Percentiles rank a stretch among this genome's conserved stretches.
Evolutionary conservation across 176 grass and related monocot species (phyloP).

Genomic region (Thalia dealbata): DNA sequence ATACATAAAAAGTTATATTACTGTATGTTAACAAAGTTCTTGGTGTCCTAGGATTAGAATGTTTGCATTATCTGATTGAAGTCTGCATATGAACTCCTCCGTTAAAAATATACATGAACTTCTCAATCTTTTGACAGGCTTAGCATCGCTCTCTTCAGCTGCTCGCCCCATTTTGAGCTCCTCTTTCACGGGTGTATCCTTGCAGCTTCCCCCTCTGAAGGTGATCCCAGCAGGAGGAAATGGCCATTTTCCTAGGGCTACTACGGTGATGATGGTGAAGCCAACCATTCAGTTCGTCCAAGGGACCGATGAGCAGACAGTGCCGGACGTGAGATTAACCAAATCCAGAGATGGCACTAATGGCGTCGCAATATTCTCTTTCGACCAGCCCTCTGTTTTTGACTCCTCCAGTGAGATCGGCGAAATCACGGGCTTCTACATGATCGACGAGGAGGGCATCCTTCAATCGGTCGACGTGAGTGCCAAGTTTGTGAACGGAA

Average conservation of each 20-base stretch:
- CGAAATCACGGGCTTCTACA: constrained; percentile 81
- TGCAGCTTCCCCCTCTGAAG: constrained; percentile 26
- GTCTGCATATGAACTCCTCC: neutral
- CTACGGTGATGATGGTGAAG: constrained; percentile 43
- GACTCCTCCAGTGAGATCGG: constrained; percentile 83
- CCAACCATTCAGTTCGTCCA: constrained; percentile 90
- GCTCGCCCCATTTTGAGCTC: constrained; percentile 28
- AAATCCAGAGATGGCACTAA: constrained; percentile 83
- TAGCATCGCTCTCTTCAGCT: constrained; percentile 17
- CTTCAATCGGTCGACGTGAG: constrained; percentile 83
- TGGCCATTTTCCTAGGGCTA: constrained; percentile 4
- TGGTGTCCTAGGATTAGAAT: neutral
- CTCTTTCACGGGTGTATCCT: constrained; percentile 36
- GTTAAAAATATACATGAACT: neutral
- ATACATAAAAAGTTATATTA: neutral
- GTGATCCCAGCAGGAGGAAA: neutral
- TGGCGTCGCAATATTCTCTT: constrained; percentile 63
- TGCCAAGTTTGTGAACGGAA: constrained; percentile 84
- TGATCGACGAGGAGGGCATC: constrained; percentile 75
- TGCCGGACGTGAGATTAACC: constrained; percentile 79
- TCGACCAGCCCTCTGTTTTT: constrained; percentile 79
- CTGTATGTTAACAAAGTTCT: neutral
- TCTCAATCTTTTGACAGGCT: neutral
- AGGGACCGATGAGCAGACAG: constrained; percentile 84
- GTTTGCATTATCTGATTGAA: too few relatives aligned